These are phyloP conservation scores for Trichoderma asperelloides DNA, from an alignment of 495 filamentous ascomycete species.

Conservation along the genomic window DNA sequence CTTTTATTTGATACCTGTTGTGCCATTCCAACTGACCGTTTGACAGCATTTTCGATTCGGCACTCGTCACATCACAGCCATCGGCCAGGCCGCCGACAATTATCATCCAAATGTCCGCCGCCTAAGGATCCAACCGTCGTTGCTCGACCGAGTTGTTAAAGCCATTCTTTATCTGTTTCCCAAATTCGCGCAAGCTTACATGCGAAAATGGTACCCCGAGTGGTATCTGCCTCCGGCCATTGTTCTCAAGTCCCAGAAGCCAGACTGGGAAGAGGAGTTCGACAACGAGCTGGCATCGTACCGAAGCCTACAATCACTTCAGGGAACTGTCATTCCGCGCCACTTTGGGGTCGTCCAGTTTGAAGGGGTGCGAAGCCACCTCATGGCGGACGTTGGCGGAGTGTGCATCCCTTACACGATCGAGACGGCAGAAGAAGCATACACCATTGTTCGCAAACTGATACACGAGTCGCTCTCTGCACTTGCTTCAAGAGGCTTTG, in stretches of 20 bases:
- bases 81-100: constrained; percentile 4
- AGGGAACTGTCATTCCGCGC: constrained; percentile 9
- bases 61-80: constrained; percentile 5
- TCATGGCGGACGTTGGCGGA: not conserved
- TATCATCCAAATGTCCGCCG: constrained; percentile 7
- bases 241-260: constrained; percentile 9
- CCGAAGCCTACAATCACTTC: constrained; percentile 7
- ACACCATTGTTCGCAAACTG: not conserved
- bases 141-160: not conserved
- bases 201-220: constrained; percentile 7
- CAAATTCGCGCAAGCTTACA: not conserved
- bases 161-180: not conserved
- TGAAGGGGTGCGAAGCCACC: not conserved
- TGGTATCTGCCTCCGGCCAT: constrained; percentile 11
- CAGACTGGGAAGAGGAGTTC: constrained; percentile 1
- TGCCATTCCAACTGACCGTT: not conserved
- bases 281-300: constrained; percentile 9
- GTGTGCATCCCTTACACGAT: constrained; percentile 6
- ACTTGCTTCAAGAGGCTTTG: not conserved
- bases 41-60: not conserved
- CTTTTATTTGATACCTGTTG: not conserved
- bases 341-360: constrained; percentile 6
- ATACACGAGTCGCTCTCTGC: not conserved
- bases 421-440: constrained; percentile 2
- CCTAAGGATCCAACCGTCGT: not conserved